phyloP scores from a whole-genome alignment of 768 basidiomycete genomes.

The Mycena crocata region DNA sequence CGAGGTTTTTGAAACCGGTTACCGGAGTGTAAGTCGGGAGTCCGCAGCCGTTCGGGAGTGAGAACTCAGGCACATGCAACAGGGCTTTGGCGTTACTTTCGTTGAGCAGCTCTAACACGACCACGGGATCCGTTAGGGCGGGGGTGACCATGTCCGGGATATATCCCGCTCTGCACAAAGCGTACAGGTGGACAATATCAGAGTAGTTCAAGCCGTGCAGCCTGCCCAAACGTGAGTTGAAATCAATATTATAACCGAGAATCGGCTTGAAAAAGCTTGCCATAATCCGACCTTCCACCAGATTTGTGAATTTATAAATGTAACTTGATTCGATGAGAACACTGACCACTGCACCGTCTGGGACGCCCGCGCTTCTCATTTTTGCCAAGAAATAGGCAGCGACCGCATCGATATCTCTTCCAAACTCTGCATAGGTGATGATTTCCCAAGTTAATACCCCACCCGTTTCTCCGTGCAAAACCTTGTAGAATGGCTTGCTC shows the following conservation, averaged over 20 bases:
- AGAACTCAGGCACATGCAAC: neutral
- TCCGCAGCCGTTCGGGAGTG: neutral
- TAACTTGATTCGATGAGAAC: neutral
- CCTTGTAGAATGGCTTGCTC: neutral
- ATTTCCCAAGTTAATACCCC: neutral
- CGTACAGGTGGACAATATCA: conserved; percentile 3
- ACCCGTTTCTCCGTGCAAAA: neutral
- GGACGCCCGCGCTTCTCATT: neutral
- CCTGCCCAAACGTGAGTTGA: neutral
- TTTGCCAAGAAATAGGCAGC: neutral
- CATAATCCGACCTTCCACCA: neutral
- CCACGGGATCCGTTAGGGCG: neutral
- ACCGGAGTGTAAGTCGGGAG: neutral
- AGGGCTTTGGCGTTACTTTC: neutral
- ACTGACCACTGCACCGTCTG: neutral
- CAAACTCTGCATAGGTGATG: neutral
- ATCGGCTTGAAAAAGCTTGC: neutral
- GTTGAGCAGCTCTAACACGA: neutral
- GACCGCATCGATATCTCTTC: neutral
- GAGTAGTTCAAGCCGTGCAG: neutral
- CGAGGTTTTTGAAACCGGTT: neutral
- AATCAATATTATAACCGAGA: too few species aligned
- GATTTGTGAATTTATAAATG: neutral
- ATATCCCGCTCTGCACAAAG: neutral
- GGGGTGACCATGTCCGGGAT: neutral